Evolutionary conservation across 1,284 basidiomycete genomes (phyloP).

Genomic region (Tylopilus sp.): DNA sequence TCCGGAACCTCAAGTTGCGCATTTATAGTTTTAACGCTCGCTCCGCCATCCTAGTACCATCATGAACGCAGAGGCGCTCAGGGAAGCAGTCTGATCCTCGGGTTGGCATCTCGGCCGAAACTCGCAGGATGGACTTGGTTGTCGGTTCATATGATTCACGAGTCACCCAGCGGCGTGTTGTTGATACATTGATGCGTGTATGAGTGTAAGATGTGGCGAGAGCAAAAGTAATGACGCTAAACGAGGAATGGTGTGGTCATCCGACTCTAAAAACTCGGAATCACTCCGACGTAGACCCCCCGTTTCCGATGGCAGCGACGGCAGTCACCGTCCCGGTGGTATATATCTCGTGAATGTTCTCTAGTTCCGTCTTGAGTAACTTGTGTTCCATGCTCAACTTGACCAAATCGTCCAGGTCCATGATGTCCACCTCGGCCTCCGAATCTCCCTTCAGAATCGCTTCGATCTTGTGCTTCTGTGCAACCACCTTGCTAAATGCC

Average conservation of each 20-base stretch:
- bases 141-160: no score
- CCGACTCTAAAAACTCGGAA: neutral
- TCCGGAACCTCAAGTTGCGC: no score
- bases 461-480: slow-evolving; percentile 47
- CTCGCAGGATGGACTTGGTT: no score
- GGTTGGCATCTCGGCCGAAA: no score
- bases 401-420: slow-evolving; percentile 50
- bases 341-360: slow-evolving; percentile 42
- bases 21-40: no score
- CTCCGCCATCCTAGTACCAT: no score
- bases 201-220: neutral
- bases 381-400: slow-evolving; percentile 43
- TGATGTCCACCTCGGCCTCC: slow-evolving; percentile 40
- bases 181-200: neutral
- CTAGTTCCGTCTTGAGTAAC: slow-evolving; percentile 44
- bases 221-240: neutral
- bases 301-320: neutral
- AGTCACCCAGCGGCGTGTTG: neutral
- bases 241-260: neutral
- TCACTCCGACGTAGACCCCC: slow-evolving; percentile 14
- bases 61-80: no score
- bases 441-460: slow-evolving; percentile 36
- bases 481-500: slow-evolving; percentile 43
- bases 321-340: slow-evolving; percentile 12
- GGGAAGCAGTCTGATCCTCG: no score